phyloP scores from a whole-genome alignment of 441 rosid genomes.

The Adansonia gregorii region DNA sequence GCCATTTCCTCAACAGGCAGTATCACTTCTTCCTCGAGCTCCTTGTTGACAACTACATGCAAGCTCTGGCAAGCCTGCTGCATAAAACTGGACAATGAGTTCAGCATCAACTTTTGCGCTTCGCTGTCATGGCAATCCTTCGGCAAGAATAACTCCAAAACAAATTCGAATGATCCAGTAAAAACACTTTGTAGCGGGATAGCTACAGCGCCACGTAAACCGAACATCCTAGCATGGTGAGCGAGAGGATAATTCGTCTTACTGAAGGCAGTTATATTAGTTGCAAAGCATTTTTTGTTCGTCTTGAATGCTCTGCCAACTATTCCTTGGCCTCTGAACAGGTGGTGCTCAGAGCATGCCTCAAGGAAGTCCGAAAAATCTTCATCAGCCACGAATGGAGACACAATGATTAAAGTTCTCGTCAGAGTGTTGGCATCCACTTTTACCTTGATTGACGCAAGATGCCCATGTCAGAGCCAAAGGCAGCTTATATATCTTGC shows the following conservation, averaged over 20 bases:
- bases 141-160: slow-evolving; percentile 80
- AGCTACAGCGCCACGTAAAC: slow-evolving; percentile 67
- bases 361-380: slow-evolving; percentile 52
- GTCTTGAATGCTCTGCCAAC: slow-evolving; percentile 69
- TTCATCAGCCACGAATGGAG: slow-evolving; percentile 58
- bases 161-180: slow-evolving; percentile 57
- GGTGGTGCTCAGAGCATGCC: slow-evolving; percentile 86
- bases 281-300: slow-evolving; percentile 57
- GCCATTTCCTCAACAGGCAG: slow-evolving; percentile 41
- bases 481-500: slow-evolving; percentile 59
- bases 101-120: slow-evolving; percentile 51
- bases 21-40: slow-evolving; percentile 48
- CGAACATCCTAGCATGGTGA: slow-evolving; percentile 78
- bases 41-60: slow-evolving; percentile 48
- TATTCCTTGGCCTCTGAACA: slow-evolving; percentile 67
- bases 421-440: slow-evolving; percentile 69
- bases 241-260: slow-evolving; percentile 74
- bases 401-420: slow-evolving; percentile 62
- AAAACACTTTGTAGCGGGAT: slow-evolving; percentile 55
- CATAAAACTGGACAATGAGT: slow-evolving; percentile 45
- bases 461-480: slow-evolving; percentile 92
- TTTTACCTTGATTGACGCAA: slow-evolving; percentile 63
- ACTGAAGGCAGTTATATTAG: slow-evolving; percentile 56
- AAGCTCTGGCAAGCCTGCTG: slow-evolving; percentile 58
- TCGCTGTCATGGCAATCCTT: slow-evolving; percentile 51